Evolutionary conservation across 495 filamentous ascomycete genomes (phyloP), one percentile per base, ranked within the genome.

Genomic region (Penicillium nucicola): DNA sequence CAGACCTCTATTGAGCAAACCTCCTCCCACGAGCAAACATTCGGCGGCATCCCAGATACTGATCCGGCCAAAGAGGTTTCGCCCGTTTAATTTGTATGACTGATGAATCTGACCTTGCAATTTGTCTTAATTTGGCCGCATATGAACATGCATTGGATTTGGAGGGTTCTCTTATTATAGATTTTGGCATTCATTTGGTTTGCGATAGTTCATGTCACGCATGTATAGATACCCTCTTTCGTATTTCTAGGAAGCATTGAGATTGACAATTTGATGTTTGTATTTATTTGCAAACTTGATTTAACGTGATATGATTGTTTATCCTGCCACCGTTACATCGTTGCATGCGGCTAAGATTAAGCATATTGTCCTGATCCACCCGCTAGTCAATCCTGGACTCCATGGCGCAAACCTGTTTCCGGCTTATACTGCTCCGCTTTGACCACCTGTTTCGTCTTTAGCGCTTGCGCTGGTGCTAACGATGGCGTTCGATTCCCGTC

Each of bases 211-310:
- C 37, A 10, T 36, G 19, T 20, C 15, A 40, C 13, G 45, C n/a
- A n/a, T 50, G 40, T 44, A 55, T 54, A 54, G 33, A 54, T 55
- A 49, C 52, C 45, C 45, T 55, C 19, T 35, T 34, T 48, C 18
- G 39, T 48, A 15, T 52, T 1, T 45, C 35, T 28, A 11, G 8
- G 32, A 41, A 39, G 22, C 22, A 38, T 36, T 19, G n/a, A 18
- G 11, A 31, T 4, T 28, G 2, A 9, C 5, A 28, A 28, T 4
- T 28, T 28, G 25, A 28, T 28, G 10, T 28, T 28, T 5, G 10
- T 28, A 28, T 4, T 28, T 6, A 28, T 28, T n/a, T n/a, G n/a
- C n/a, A n/a, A n/a, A n/a, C n/a, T n/a, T n/a, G n/a, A n/a, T n/a
- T n/a, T n/a, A n/a, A n/a, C n/a, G n/a, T n/a, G n/a, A n/a, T n/a